Conservation (phyloP, 2,329 filamentous ascomycete species). For the Botrytis cinerea region DNA sequence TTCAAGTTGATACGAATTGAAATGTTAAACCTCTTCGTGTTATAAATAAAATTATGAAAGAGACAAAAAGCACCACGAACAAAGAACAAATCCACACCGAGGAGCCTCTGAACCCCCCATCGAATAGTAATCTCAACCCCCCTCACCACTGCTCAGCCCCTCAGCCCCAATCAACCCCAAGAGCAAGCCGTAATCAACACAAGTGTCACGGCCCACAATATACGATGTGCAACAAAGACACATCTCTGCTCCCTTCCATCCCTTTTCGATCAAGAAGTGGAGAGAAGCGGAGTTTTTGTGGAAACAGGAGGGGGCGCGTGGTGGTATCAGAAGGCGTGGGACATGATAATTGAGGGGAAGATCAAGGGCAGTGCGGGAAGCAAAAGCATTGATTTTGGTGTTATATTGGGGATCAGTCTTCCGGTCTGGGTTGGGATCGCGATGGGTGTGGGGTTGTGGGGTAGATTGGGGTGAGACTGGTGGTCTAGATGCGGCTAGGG, state of each 20-base stretch:
- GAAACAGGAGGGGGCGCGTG: not conserved
- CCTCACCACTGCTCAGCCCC: not conserved
- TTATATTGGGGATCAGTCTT: not conserved
- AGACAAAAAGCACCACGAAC: not conserved
- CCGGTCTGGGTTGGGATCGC: not conserved
- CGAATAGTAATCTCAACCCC: not conserved
- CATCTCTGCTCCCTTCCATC: not conserved
- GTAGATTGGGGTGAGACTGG: not conserved
- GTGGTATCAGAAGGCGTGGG: constrained; percentile 1
- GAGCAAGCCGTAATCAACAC: not conserved
- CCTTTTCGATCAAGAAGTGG: constrained; percentile 7
- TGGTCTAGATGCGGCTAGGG: not conserved
- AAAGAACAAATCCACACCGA: not conserved
- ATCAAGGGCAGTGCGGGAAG: not conserved
- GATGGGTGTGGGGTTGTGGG: constrained; percentile 16
- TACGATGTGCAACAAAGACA: constrained; percentile 13
- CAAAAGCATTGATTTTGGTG: not conserved
- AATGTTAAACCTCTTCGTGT: not conserved
- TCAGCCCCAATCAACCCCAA: not conserved
- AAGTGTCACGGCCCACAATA: constrained; percentile 19
- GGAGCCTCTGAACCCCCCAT: not conserved
- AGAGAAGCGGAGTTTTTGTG: constrained; percentile 17
- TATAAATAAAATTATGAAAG: not conserved
- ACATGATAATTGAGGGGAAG: not conserved
- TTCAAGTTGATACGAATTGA: not conserved